Evolutionary conservation across 108 stramenopile genomes (phyloP).

Genomic region (Skeletonema costatum): DNA sequence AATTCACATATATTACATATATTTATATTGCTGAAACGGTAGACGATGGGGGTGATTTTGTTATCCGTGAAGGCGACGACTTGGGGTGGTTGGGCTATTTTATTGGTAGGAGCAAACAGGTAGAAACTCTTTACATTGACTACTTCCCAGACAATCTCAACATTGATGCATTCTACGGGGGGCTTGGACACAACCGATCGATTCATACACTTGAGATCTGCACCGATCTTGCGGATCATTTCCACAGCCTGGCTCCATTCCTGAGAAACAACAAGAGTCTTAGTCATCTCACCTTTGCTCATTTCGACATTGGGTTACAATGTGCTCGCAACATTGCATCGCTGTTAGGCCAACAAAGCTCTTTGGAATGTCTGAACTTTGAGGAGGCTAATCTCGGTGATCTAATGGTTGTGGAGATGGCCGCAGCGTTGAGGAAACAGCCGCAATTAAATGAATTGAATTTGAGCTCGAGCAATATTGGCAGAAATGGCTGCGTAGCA

Average conservation of each 20-base stretch:
- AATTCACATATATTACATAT: too few species aligned
- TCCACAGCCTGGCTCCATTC: background rate
- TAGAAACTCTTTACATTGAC: too few species aligned
- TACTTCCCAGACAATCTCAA: too few species aligned
- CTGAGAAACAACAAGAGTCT: background rate
- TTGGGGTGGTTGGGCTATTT: too few species aligned
- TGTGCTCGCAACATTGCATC: background rate
- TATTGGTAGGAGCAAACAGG: too few species aligned
- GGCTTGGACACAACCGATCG: background rate
- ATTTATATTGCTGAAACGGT: too few species aligned
- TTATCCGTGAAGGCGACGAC: too few species aligned
- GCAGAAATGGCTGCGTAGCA: background rate
- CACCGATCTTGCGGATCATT: background rate
- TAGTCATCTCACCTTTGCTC: background rate
- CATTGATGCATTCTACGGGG: background rate
- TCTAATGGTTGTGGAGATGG: background rate
- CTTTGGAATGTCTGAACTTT: background rate
- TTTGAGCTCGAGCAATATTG: background rate
- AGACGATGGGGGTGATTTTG: too few species aligned
- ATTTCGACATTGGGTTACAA: background rate
- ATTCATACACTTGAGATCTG: background rate
- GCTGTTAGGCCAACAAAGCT: background rate
- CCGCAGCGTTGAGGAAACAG: background rate
- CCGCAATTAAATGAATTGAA: background rate
- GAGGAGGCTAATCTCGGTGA: background rate